These are phyloP conservation scores for Pseudofabraea citricarpa DNA, from an alignment of 2,329 filamentous ascomycete species.

Conservation along the genomic window DNA sequence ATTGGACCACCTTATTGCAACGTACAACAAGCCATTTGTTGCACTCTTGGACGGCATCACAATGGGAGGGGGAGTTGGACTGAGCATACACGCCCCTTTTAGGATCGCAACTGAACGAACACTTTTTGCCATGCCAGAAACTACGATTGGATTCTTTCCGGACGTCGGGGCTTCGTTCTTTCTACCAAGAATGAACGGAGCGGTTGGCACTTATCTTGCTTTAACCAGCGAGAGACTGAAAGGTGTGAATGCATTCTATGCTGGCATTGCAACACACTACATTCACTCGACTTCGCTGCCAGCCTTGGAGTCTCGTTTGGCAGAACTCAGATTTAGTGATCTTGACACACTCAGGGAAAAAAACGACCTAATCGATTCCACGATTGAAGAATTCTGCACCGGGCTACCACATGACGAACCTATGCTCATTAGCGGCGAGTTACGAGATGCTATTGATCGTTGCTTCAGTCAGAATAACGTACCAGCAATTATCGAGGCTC, in stretches of 20 bases:
- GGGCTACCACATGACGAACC: constrained; percentile 74
- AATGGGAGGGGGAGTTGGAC: constrained; percentile 94
- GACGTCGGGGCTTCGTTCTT: constrained; percentile 98
- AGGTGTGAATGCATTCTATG: constrained; percentile 83
- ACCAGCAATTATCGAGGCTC: constrained; percentile 62
- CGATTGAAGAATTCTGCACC: constrained; percentile 87
- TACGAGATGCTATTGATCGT: constrained; percentile 79
- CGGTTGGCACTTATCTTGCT: constrained; percentile 86
- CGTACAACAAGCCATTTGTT: constrained; percentile 87
- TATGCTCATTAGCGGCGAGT: constrained; percentile 60
- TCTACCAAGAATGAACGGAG: constrained; percentile 81
- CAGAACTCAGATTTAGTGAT: constrained; percentile 86
- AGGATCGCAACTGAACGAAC: constrained; percentile 95
- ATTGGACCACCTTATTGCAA: constrained; percentile 91
- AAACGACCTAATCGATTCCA: constrained; percentile 71
- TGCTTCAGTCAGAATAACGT: constrained; percentile 69
- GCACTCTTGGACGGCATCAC: constrained; percentile 97
- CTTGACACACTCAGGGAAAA: constrained; percentile 59
- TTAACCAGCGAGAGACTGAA: constrained; percentile 80
- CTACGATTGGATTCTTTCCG: constrained; percentile 96
- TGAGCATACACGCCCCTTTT: constrained; percentile 93
- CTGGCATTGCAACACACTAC: constrained; percentile 93
- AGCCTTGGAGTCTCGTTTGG: constrained; percentile 76
- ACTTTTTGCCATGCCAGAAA: constrained; percentile 97
- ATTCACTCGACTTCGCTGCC: constrained; percentile 84